phyloP scores from a whole-genome alignment of 1,139 yeast genomes.

The Candida glucosophila region DNA sequence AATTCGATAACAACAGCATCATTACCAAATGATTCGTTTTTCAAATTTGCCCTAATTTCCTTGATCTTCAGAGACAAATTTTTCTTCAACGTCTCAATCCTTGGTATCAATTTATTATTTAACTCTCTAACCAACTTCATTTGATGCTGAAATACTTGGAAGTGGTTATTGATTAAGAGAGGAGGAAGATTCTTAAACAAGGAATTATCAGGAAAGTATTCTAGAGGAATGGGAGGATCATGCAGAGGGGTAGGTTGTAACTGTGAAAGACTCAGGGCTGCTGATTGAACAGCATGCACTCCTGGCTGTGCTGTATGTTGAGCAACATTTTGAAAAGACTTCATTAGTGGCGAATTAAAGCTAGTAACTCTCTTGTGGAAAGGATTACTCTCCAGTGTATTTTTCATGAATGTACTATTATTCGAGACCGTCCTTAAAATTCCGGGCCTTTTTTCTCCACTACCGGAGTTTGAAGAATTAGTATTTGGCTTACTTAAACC shows the following conservation, averaged over 20 bases:
- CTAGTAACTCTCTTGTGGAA: conserved; percentile 12
- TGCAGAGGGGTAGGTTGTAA: conserved; percentile 2
- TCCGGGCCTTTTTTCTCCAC: conserved; percentile 24
- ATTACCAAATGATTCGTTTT: conserved; percentile 37
- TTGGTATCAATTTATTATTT: conserved; percentile 25
- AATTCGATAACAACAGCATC: conserved; percentile 29
- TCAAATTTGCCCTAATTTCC: conserved; percentile 33
- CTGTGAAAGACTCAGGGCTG: too few species aligned
- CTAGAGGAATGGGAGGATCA: conserved; percentile 34
- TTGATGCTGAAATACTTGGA: conserved; percentile 18
- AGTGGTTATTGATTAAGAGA: conserved; percentile 30
- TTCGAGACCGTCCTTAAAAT: conserved; percentile 28
- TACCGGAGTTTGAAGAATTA: conserved; percentile 27
- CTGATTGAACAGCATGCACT: too few species aligned
- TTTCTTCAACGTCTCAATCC: conserved; percentile 28
- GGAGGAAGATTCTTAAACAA: conserved; percentile 27
- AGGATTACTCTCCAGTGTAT: conserved; percentile 2
- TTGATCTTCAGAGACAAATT: conserved; percentile 33
- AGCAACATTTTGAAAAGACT: conserved; percentile 2
- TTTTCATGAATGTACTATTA: conserved; percentile 8
- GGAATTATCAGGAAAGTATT: conserved; percentile 36
- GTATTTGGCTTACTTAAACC: conserved; percentile 19
- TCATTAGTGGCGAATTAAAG: not conserved
- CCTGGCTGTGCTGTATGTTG: too few species aligned
- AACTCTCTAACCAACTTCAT: conserved; percentile 27